These are phyloP conservation scores for Microsporum ferrugineum DNA, from an alignment of 2,329 filamentous ascomycete species.

Conservation along the genomic window DNA sequence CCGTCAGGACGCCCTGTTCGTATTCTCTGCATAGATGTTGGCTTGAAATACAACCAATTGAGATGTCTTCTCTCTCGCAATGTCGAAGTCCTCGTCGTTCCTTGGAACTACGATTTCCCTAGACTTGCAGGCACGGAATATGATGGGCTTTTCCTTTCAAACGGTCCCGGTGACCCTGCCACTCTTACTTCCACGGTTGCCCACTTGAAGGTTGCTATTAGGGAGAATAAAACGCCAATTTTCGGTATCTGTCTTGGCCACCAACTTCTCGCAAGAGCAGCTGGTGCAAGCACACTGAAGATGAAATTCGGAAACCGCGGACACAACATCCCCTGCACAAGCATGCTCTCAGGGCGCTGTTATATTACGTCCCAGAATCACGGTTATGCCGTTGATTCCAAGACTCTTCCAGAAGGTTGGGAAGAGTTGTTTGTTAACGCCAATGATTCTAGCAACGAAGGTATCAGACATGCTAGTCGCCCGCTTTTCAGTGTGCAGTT, in stretches of 20 bases:
- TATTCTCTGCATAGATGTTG: conserved; percentile 88
- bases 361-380: conserved; percentile 99
- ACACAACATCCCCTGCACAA: conserved; percentile 97
- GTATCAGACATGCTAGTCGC: conserved; percentile 73
- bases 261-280: conserved; percentile 78
- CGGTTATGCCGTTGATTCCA: conserved; percentile 81
- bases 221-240: conserved; percentile 70
- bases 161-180: conserved; percentile 90
- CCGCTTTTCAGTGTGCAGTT: conserved; percentile 99
- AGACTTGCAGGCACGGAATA: conserved; percentile 67
- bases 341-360: conserved; percentile 86
- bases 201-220: conserved; percentile 64
- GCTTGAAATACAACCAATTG: conserved; percentile 96
- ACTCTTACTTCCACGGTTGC: conserved; percentile 67
- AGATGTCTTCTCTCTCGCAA: conserved; percentile 83
- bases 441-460: conserved; percentile 96
- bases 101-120: conserved; percentile 90
- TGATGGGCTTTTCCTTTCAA: conserved; percentile 94
- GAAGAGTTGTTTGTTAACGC: conserved; percentile 93
- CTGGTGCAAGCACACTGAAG: conserved; percentile 76
- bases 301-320: conserved; percentile 99
- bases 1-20: conserved; percentile 78
- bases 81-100: conserved; percentile 86
- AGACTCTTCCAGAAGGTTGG: conserved; percentile 67
- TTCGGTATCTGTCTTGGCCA: conserved; percentile 96